Evolutionary conservation across 331 rosid genomes (phyloP).

Genomic region (Malus hybrid): DNA sequence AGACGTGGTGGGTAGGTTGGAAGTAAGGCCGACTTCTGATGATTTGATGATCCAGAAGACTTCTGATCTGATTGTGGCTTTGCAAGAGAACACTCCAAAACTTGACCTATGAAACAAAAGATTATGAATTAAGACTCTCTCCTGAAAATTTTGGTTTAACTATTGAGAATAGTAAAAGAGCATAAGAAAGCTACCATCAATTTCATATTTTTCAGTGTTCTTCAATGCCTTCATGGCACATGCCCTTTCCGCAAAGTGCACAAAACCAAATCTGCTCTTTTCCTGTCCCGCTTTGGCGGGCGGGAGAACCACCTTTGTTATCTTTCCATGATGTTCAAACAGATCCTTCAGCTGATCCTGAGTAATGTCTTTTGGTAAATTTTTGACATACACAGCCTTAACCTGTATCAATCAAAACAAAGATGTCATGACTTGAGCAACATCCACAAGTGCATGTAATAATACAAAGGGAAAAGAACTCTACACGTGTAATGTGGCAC

Average conservation of each 20-base stretch:
- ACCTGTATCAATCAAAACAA: slow-evolving; percentile 33
- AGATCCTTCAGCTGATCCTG: slow-evolving; percentile 37
- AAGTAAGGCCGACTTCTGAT: slow-evolving; percentile 25
- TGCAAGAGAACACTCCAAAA: slow-evolving; percentile 60
- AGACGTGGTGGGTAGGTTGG: slow-evolving; percentile 48
- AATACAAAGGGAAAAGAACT: not conserved
- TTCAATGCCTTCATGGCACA: slow-evolving; percentile 58
- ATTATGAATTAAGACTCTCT: not conserved
- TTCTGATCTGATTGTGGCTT: slow-evolving; percentile 60
- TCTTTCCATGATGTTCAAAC: slow-evolving; percentile 60
- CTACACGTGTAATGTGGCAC: not conserved
- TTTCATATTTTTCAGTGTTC: slow-evolving; percentile 57
- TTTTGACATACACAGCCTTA: slow-evolving; percentile 58
- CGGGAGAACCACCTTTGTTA: slow-evolving; percentile 63
- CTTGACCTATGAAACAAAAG: slow-evolving; percentile 42
- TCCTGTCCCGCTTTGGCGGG: slow-evolving; percentile 64
- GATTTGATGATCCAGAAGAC: slow-evolving; percentile 33
- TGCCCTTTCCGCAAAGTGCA: slow-evolving; percentile 59
- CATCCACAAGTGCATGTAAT: not conserved
- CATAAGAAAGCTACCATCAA: slow-evolving; percentile 41
- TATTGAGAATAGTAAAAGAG: slow-evolving; percentile 1
- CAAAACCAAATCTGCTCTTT: slow-evolving; percentile 64
- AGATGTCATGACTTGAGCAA: not conserved
- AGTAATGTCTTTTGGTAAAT: slow-evolving; percentile 54
- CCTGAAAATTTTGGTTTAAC: slow-evolving; percentile 1